Percentiles rank a stretch among this genome's conserved stretches.
Conservation (phyloP, 805 yeast species). For the Saccharomyces paradoxus region DNA sequence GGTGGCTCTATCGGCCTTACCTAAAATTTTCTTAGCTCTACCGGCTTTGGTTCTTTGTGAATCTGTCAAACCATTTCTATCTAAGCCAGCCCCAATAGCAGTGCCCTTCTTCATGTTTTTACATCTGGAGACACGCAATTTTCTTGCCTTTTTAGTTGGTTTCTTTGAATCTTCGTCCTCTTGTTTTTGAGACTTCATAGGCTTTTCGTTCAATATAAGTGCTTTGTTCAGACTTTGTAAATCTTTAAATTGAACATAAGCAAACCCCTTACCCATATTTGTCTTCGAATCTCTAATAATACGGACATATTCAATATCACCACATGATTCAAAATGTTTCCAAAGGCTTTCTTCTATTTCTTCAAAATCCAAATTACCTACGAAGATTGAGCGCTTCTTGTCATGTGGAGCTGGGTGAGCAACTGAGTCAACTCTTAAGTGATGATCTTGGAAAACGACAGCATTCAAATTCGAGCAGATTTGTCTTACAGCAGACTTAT, state of each 20-base stretch:
- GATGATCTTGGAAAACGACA: constrained; percentile 57
- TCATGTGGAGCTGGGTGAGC: constrained; percentile 85
- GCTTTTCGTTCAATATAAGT: constrained; percentile 63
- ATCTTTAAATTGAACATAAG: constrained; percentile 84
- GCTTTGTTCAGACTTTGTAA: constrained; percentile 72
- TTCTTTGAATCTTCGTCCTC: constrained; percentile 5
- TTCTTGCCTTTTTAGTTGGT: constrained; percentile 37
- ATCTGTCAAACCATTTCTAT: constrained; percentile 38
- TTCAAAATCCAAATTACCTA: constrained; percentile 91
- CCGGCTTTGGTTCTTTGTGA: constrained; percentile 72
- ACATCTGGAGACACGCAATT: constrained; percentile 70
- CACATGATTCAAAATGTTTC: constrained; percentile 62
- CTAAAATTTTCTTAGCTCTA: constrained; percentile 65
- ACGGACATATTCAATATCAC: constrained; percentile 80
- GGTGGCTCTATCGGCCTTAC: constrained; percentile 70
- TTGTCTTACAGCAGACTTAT: constrained; percentile 36
- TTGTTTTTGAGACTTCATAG: constrained; percentile 34
- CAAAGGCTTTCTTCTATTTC: constrained; percentile 85
- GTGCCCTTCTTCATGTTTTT: constrained; percentile 34
- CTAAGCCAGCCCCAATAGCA: constrained; percentile 8
- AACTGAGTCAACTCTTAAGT: constrained; percentile 86
- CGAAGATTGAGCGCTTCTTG: constrained; percentile 74
- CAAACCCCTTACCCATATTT: constrained; percentile 95
- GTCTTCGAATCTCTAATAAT: constrained; percentile 88
- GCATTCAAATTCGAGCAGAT: constrained; percentile 50